phyloP scores from a whole-genome alignment of 2,329 filamentous ascomycete genomes.

The Aspergillus nomiae region DNA sequence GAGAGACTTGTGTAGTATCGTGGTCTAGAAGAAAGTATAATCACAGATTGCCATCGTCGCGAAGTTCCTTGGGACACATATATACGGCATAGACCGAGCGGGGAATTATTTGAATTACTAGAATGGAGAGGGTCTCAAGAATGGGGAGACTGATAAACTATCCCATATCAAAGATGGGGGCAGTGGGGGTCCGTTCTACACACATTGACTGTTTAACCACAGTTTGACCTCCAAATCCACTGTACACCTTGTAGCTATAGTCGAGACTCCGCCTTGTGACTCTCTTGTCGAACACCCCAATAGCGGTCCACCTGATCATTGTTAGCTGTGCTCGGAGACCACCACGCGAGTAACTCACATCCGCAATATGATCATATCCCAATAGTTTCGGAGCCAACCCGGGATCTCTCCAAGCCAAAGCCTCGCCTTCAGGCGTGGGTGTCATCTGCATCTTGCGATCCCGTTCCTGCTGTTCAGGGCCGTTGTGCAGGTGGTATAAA shows the following conservation, averaged over 20 bases:
- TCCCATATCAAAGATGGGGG: not conserved
- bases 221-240: not conserved
- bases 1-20: not conserved
- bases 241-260: not conserved
- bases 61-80: not conserved
- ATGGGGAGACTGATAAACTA: not conserved
- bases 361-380: constrained; percentile 43
- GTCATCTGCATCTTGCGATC: constrained; percentile 49
- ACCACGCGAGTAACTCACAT: constrained; percentile 29
- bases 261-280: not conserved
- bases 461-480: constrained; percentile 56
- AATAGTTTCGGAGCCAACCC: constrained; percentile 41
- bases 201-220: not conserved
- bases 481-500: constrained; percentile 64
- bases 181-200: not conserved
- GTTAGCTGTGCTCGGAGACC: not conserved
- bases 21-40: not conserved
- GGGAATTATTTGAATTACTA: not conserved
- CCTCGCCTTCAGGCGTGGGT: constrained; percentile 43
- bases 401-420: constrained; percentile 47
- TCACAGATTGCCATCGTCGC: not conserved
- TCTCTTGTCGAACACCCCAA: not conserved
- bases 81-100: not conserved
- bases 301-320: not conserved
- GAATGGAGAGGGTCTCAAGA: not conserved